Conservation (phyloP, 2,329 filamentous ascomycete species). For the Didymella pinodella region DNA sequence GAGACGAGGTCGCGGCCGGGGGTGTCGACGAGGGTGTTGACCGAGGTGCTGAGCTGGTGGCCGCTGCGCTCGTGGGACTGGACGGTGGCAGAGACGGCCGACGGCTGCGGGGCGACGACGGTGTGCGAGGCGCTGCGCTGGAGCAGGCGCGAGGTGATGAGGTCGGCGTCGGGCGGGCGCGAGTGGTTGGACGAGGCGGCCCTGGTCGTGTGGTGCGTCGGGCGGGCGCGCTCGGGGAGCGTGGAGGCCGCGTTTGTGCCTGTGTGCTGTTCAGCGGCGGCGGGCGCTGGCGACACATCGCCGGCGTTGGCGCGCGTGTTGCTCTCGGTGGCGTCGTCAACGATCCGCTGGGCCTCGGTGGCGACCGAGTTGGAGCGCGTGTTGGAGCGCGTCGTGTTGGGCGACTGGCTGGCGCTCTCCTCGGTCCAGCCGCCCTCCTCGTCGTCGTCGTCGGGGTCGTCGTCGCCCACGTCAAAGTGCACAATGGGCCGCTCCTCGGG, state of each 20-base stretch:
- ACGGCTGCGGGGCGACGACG: conserved; percentile 70
- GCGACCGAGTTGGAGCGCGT: conserved; percentile 53
- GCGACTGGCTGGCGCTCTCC: conserved; percentile 53
- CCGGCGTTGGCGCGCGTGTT: conserved; percentile 25
- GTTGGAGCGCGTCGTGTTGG: conserved; percentile 52
- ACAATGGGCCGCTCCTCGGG: conserved; percentile 50
- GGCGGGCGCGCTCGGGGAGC: conserved; percentile 40
- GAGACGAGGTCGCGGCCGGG: conserved; percentile 54
- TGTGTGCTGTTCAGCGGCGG: neutral
- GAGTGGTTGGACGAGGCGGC: conserved; percentile 46
- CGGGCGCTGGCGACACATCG: conserved; percentile 24
- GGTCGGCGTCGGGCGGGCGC: conserved; percentile 64
- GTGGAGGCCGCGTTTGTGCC: conserved; percentile 23
- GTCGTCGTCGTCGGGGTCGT: conserved; percentile 38
- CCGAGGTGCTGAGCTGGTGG: conserved; percentile 48
- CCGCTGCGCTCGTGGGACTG: conserved; percentile 45
- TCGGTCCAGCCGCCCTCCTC: conserved; percentile 53
- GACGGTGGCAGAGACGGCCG: conserved; percentile 64
- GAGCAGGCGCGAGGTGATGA: conserved; percentile 72
- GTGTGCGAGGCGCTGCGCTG: conserved; percentile 67
- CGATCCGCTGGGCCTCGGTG: conserved; percentile 42
- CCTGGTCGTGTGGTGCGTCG: conserved; percentile 39
- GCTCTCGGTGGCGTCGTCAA: conserved; percentile 35
- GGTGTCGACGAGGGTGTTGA: conserved; percentile 52
- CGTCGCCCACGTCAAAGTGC: conserved; percentile 52